Base-by-base conservation (phyloP, 345 rosid species). In the Eucalyptus erythrocorys region DNA sequence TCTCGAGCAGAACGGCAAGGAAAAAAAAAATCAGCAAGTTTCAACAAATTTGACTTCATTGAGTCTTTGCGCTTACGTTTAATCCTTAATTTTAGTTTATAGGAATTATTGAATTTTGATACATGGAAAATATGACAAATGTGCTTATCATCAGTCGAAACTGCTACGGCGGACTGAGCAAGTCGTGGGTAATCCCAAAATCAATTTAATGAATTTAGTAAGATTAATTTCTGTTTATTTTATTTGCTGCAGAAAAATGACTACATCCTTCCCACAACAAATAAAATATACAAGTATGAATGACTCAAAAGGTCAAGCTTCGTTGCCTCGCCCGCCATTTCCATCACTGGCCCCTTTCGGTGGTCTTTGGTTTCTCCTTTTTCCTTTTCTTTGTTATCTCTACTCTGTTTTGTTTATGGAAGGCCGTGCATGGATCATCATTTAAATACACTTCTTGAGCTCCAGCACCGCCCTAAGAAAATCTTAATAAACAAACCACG, bases 1-100 rank as follows among this genome's bases (percentile, higher is more conserved):
- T 55, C 61, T 55, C 1, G 1, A 55, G 1, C 30, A 24, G 61
- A 4, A 55, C 0, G 13, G 4, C 13, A 55, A 8, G 30, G 61
- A 24, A 55, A 24, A 24, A 13, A 55, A 55, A 24, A 55, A 4
- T 55, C 30, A 13, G 34, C 34, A 64, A 64, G 17, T n/a, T 64
- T 19, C 71, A 14, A 64, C 5, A 30, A 64, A n/a, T 10, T 7
- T 64, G 5, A 37, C 19, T 64, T 64, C 3, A 5, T 24, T 59
- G 7, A 37, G 2, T 10, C 5, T 64, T 64, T n/a, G 3, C 0
- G 37, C 1, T 64, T 64, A 64, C 1, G 10, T 64, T 64, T 64
- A 0, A 19, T 64, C 17, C n/a, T 37, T 14, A n/a, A 64, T 64
- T 64, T n/a, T n/a, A 64, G 55, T 51, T 51, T 21, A 51, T 51